Evolutionary conservation across 768 basidiomycete species (phyloP), one percentile per base, ranked within the genome.

Genomic region (Amyloporia xantha): DNA sequence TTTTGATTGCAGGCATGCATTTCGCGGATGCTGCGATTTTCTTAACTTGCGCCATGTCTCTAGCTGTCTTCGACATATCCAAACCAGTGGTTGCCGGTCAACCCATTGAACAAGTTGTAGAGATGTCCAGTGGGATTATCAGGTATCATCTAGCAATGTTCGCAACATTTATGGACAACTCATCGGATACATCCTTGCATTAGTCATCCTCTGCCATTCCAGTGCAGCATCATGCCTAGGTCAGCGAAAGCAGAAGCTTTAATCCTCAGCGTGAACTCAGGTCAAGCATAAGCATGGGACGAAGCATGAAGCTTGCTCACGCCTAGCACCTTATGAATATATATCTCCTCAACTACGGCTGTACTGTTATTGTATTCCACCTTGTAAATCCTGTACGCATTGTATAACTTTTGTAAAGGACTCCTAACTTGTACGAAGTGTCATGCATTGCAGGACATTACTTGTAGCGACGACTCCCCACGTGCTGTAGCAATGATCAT

Each of bases 31-130:
- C 53, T 1, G 60, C 62, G 2, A 44, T 68, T 15, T 71, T 58
- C 51, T 33, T 66, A 25, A 24, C 58, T 1, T 50, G 56, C 38
- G 66, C 65, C 1, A 63, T 61, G 60, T 49, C 60, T 4, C 62
- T 68, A 53, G 66, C 70, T 1, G 44, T 64, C 1, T 70, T 71
- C 52, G 54, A 55, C 11, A 67, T 74, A 41, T 48, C 41, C 38
- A 67, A 66, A 45, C 53, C 51, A 13, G 36, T 41, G 25, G 54
- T 52, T 40, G 54, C 60, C 47, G 65, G 65, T 12, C n/a, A 40
- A 38, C 54, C 53, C 10, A 37, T 68, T 24, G 61, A 63, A 43
- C 63, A 61, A 5, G 39, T 23, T 1, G 47, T 52, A 5, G 56
- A 56, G 17, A 57, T 54, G 21, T 52, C 56, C 7, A 47, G 44